Percentiles rank a stretch among this genome's conserved stretches.
Conservation (phyloP, 371 early-diverging fungal species). For the Thermomucor indicae-seudaticae region DNA sequence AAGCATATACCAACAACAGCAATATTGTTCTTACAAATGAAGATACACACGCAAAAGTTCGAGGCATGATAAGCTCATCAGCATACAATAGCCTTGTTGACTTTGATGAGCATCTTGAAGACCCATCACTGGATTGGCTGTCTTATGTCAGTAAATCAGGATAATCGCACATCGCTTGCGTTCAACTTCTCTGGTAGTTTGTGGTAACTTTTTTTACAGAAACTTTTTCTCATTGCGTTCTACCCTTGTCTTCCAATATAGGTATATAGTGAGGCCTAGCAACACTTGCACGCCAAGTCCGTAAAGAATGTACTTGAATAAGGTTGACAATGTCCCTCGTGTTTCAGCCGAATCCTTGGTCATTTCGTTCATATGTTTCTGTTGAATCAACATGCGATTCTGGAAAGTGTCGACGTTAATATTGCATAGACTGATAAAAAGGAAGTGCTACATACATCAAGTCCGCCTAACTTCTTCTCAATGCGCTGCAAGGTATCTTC, state of each 20-base stretch:
- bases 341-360: conserved; percentile 34
- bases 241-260: conserved; percentile 42
- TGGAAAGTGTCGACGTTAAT: not conserved
- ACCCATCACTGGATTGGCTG: conserved; percentile 68
- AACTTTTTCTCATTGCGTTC: conserved; percentile 45
- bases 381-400: conserved; percentile 27
- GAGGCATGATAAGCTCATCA: conserved; percentile 24
- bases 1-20: conserved; percentile 26
- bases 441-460: conserved; percentile 28
- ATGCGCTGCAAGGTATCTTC: conserved; percentile 18
- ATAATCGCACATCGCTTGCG: not conserved
- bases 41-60: conserved; percentile 30
- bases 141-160: not conserved
- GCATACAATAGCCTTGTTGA: conserved; percentile 55
- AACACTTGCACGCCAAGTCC: conserved; percentile 32
- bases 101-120: conserved; percentile 75
- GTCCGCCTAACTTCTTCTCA: conserved; percentile 15
- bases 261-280: conserved; percentile 29
- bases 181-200: conserved; percentile 1
- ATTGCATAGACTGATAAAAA: not conserved
- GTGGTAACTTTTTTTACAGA: conserved; percentile 13
- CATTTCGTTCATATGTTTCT: conserved; percentile 21
- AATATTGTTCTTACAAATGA: conserved; percentile 27
- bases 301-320: conserved; percentile 36
- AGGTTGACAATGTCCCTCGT: conserved; percentile 33